Percentiles rank a stretch among this genome's conserved stretches.
These are phyloP conservation scores for Hysterium pulicare DNA, from an alignment of 2,329 filamentous ascomycete genomes.

Conservation along the genomic window DNA sequence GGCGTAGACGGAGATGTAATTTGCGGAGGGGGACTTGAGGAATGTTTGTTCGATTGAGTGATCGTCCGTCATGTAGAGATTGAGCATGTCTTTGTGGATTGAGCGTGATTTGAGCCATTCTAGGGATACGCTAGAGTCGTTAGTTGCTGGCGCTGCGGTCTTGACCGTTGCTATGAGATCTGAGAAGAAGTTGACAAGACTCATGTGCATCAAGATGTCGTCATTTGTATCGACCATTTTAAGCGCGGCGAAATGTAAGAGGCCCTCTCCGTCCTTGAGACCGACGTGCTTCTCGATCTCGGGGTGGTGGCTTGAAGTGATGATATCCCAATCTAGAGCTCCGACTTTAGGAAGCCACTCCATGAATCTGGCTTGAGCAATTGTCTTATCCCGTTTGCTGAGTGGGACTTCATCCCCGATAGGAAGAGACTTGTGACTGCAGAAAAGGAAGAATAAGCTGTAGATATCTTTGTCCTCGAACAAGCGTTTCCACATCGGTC, in stretches of 20 bases:
- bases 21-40: slow-evolving; percentile 53
- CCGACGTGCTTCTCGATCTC: slow-evolving; percentile 49
- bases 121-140: slow-evolving; percentile 41
- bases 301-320: slow-evolving; percentile 50
- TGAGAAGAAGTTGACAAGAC: slow-evolving; percentile 55
- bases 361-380: slow-evolving; percentile 59
- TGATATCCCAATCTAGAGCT: slow-evolving; percentile 52
- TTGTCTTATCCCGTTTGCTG: slow-evolving; percentile 52
- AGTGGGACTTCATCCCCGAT: slow-evolving; percentile 32
- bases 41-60: slow-evolving; percentile 53
- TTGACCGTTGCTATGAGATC: slow-evolving; percentile 49
- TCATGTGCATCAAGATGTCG: slow-evolving; percentile 60
- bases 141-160: slow-evolving; percentile 31
- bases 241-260: slow-evolving; percentile 54
- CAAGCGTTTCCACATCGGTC: slow-evolving; percentile 58
- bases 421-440: slow-evolving; percentile 43
- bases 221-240: slow-evolving; percentile 55
- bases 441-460: slow-evolving; percentile 54
- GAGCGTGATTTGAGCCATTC: slow-evolving; percentile 52
- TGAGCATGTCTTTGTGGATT: slow-evolving; percentile 50
- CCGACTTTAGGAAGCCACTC: slow-evolving; percentile 55
- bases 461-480: slow-evolving; percentile 61
- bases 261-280: slow-evolving; percentile 30
- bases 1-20: slow-evolving; percentile 57
- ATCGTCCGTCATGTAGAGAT: slow-evolving; percentile 48